Conservation (phyloP, 2,329 filamentous ascomycete species). For the Anisogramma anomala region DNA sequence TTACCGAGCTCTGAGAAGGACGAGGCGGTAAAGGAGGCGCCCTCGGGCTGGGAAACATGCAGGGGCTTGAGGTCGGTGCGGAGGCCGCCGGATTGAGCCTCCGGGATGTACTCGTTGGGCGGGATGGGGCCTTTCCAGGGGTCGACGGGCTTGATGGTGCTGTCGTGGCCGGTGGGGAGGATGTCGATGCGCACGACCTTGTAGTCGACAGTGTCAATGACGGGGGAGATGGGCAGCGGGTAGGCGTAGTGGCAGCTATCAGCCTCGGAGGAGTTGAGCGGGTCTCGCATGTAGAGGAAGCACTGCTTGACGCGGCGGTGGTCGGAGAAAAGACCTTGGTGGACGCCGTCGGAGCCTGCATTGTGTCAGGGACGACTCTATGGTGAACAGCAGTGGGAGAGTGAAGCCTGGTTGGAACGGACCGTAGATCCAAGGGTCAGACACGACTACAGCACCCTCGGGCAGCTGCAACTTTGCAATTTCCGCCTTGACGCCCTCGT, state of each 20-base stretch:
- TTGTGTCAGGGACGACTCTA: background rate
- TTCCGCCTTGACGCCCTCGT: slow-evolving; percentile 46
- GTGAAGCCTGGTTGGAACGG: slow-evolving; percentile 3
- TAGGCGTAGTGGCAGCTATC: slow-evolving; percentile 61
- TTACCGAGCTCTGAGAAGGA: slow-evolving; percentile 20
- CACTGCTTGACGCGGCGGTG: slow-evolving; percentile 44
- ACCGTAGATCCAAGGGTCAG: slow-evolving; percentile 57
- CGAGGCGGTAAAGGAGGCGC: slow-evolving; percentile 41
- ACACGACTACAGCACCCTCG: slow-evolving; percentile 44
- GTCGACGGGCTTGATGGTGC: slow-evolving; percentile 40
- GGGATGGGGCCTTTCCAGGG: slow-evolving; percentile 42
- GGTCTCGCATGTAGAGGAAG: slow-evolving; percentile 56
- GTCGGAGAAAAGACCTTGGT: slow-evolving; percentile 33
- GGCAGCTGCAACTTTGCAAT: slow-evolving; percentile 52
- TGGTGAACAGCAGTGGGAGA: background rate
- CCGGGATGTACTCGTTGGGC: slow-evolving; percentile 53
- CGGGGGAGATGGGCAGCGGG: slow-evolving; percentile 55
- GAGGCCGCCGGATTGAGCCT: slow-evolving; percentile 40
- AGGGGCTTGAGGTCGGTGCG: slow-evolving; percentile 51
- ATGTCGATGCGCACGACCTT: slow-evolving; percentile 59
- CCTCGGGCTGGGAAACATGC: slow-evolving; percentile 51
- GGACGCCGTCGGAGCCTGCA: slow-evolving; percentile 38
- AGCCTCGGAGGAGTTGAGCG: slow-evolving; percentile 43
- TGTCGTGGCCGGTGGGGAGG: slow-evolving; percentile 55
- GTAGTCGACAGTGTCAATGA: slow-evolving; percentile 50